Evolutionary conservation across 306 rosid genomes (phyloP).

Genomic region (Carpinus fangiana): DNA sequence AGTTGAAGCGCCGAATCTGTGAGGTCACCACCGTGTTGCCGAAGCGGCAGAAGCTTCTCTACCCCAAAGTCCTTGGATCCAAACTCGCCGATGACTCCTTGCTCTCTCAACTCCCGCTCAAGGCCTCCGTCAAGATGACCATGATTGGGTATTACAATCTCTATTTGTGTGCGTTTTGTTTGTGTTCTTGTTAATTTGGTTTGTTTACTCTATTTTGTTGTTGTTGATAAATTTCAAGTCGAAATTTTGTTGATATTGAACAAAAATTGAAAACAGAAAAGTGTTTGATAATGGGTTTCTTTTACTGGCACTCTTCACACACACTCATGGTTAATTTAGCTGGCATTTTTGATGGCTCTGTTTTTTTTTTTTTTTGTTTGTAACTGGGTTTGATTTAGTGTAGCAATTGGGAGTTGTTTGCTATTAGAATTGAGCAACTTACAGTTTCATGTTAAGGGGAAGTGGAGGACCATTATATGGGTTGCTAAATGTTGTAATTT

Average conservation of each 20-base stretch:
- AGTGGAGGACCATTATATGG: background rate
- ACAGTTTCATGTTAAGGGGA: background rate
- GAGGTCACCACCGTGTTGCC: slow-evolving; percentile 82
- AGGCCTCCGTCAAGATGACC: slow-evolving; percentile 78
- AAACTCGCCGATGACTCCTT: slow-evolving; percentile 84
- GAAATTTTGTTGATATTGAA: background rate
- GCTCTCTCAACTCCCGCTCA: slow-evolving; percentile 74
- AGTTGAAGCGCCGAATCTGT: slow-evolving; percentile 93
- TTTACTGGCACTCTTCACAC: background rate
- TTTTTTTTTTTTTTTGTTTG: background rate
- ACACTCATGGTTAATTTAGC: background rate
- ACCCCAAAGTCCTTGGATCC: slow-evolving; percentile 70
- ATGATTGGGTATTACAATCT: slow-evolving; percentile 65
- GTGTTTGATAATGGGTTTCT: background rate
- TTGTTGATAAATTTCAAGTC: background rate
- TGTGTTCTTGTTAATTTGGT: background rate
- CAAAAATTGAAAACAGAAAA: too few species aligned
- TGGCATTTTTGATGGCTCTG: background rate
- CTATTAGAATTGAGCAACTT: background rate
- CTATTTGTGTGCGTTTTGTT: background rate
- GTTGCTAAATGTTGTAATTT: background rate
- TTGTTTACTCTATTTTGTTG: background rate
- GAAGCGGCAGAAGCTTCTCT: slow-evolving; percentile 86
- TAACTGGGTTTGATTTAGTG: background rate
- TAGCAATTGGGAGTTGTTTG: background rate